A percentile compares a stretch with the other conserved stretches of the same genome.
phyloP scores from a whole-genome alignment of 2,329 filamentous ascomycete species.

The Exophiala sp. region DNA sequence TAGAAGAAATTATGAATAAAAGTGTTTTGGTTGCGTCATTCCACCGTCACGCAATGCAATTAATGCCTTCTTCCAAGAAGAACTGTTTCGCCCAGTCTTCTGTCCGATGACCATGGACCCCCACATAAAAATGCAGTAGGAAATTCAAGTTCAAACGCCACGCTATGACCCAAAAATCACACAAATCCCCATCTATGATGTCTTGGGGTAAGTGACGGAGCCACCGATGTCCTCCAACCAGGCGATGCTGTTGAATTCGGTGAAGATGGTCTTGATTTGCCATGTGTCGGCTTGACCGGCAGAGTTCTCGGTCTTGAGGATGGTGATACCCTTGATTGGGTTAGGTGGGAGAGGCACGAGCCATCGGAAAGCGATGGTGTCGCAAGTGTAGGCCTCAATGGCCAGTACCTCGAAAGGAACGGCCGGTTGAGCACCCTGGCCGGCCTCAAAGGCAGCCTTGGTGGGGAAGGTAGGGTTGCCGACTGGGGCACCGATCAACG shows the following conservation, averaged over 20 bases:
- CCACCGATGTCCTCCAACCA: constrained; percentile 25
- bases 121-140: too few species aligned
- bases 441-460: constrained; percentile 32
- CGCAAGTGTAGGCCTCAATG: constrained; percentile 31
- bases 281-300: constrained; percentile 26
- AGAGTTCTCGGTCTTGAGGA: constrained; percentile 28
- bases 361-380: constrained; percentile 34
- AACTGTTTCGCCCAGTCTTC: too few species aligned
- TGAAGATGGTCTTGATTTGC: constrained; percentile 34
- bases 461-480: constrained; percentile 33
- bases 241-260: constrained; percentile 35
- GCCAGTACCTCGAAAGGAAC: constrained; percentile 30
- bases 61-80: too few species aligned
- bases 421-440: constrained; percentile 28
- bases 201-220: constrained; percentile 16
- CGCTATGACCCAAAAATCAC: constrained; percentile 6
- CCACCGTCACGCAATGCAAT: too few species aligned
- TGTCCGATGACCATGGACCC: too few species aligned
- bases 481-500: constrained; percentile 28
- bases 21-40: too few species aligned
- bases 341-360: constrained; percentile 23
- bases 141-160: background rate
- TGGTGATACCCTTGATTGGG: constrained; percentile 34
- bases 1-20: too few species aligned
- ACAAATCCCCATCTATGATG: background rate